Percentiles rank a stretch among this genome's conserved stretches.
These are phyloP conservation scores for Colletotrichum incanum DNA, from an alignment of 2,329 filamentous ascomycete genomes.

Conservation along the genomic window DNA sequence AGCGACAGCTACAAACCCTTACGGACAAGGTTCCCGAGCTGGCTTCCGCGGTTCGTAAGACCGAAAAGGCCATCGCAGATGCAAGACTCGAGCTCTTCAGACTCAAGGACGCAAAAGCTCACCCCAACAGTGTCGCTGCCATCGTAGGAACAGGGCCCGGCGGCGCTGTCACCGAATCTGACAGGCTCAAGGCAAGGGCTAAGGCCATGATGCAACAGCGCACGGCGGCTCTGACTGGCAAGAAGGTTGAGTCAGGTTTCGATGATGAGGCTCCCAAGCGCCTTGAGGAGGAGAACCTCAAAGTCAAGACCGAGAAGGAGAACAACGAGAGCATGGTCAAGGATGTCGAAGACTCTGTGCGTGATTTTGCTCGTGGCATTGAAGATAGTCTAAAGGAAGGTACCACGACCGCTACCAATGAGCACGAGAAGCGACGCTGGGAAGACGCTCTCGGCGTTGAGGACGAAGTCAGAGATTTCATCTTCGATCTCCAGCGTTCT, in stretches of 20 bases:
- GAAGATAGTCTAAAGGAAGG: constrained; percentile 91
- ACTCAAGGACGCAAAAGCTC: constrained; percentile 90
- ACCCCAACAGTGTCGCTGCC: constrained; percentile 83
- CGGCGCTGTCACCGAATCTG: constrained; percentile 90
- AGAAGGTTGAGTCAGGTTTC: constrained; percentile 77
- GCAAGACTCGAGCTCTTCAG: constrained; percentile 94
- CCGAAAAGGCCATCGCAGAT: constrained; percentile 94
- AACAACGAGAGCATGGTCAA: constrained; percentile 97
- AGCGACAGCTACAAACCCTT: constrained; percentile 89
- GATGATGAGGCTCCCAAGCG: constrained; percentile 89
- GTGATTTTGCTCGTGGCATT: constrained; percentile 86
- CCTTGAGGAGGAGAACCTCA: constrained; percentile 89
- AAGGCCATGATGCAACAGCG: constrained; percentile 99
- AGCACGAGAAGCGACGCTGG: constrained; percentile 95
- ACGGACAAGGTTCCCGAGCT: constrained; percentile 93
- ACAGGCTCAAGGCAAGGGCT: constrained; percentile 93
- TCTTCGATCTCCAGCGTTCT: constrained; percentile 93
- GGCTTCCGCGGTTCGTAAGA: constrained; percentile 90
- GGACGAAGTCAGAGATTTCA: constrained; percentile 97
- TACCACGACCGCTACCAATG: constrained; percentile 80
- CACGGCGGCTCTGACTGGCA: constrained; percentile 91
- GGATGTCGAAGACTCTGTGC: constrained; percentile 96
- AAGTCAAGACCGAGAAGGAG: constrained; percentile 87
- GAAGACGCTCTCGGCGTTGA: constrained; percentile 97
- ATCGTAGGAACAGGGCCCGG: constrained; percentile 96